Base-by-base conservation (phyloP, 345 rosid species). In the Aethionema arabicum region DNA sequence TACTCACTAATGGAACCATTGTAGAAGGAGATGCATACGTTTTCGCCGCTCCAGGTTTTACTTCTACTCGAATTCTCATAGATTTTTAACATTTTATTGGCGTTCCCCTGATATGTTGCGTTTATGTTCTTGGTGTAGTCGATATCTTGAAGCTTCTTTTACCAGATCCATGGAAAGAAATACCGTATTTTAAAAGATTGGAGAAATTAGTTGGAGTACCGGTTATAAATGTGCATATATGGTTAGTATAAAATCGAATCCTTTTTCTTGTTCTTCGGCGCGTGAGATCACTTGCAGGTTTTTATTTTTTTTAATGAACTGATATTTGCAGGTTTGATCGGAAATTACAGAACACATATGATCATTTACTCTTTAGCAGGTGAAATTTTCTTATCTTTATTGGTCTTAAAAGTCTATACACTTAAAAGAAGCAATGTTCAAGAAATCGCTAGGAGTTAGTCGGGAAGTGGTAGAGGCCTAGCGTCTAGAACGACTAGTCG, bases 291-390 rank as follows among this genome's bases (percentile, higher is more conserved):
- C 48, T 38, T 31, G 52, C 6, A 0, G 27, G 8, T 52, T 37
- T 36, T 15, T 44, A 46, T 11, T 59, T 56, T 11, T 51, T 21
- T 21, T 21, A 21, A 3, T 59, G 31, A n/a, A 46, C 11, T 73
- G 5, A 59, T 75, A 52, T 76, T 76, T 31, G 59, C 90, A 92
- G 97, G 98, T 89, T 92, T 69, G 98, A 89, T 79, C 72, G 95
- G 74, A 92, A 92, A 74, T 75, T 92, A 58, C 79, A 81, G 78
- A 92, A 92, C 74, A 77, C 96, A 40, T 87, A 85, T 65, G 96
- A 92, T 77, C 90, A 89, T 67, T 75, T 92, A 63, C 97, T 92
- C 57, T 92, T 89, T 66, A 92, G 99, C 96, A 92, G 98, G 98
- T 92, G 35, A 13, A 13, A 21, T 21, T 59, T 5, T 38, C 63